A percentile compares a stretch with the other conserved stretches of the same genome.
Evolutionary conservation across 192 early-diverging fungal species (phyloP).

Genomic region (Podila horticola): DNA sequence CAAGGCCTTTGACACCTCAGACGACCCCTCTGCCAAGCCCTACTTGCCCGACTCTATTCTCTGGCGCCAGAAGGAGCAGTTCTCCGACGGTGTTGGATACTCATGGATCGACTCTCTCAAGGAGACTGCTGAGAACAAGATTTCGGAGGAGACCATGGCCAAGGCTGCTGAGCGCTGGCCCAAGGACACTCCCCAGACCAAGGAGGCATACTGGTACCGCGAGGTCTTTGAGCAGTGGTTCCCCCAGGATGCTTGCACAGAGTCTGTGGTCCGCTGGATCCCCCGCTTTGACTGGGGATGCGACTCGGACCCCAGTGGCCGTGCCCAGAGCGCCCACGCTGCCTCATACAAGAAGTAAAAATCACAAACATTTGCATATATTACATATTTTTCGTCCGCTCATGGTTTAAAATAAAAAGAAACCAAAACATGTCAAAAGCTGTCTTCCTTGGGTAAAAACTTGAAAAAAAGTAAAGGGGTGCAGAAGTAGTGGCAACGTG

Average conservation of each 20-base stretch:
- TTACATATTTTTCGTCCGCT: too few species aligned
- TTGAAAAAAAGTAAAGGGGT: too few species aligned
- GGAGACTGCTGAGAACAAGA: conserved; percentile 69
- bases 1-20: conserved; percentile 94
- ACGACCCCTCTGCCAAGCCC: conserved; percentile 70
- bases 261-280: conserved; percentile 95
- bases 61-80: conserved; percentile 99
- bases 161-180: conserved; percentile 77
- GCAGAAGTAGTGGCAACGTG: too few species aligned
- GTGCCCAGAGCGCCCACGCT: conserved; percentile 93
- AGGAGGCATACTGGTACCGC: conserved; percentile 97
- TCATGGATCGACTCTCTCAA: conserved; percentile 98
- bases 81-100: conserved; percentile 98
- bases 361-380: background rate
- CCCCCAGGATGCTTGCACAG: conserved; percentile 90
- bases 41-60: conserved; percentile 92
- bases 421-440: too few species aligned
- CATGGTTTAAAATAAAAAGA: too few species aligned
- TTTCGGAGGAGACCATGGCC: conserved; percentile 85
- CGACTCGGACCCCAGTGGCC: conserved; percentile 95
- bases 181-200: conserved; percentile 91
- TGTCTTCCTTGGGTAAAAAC: too few species aligned
- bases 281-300: conserved; percentile 99
- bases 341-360: conserved; percentile 66
- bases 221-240: conserved; percentile 93